Evolutionary conservation across 306 rosid species (phyloP), one percentile per base, ranked within the genome.

Genomic region (Cucurbita ficifolia): DNA sequence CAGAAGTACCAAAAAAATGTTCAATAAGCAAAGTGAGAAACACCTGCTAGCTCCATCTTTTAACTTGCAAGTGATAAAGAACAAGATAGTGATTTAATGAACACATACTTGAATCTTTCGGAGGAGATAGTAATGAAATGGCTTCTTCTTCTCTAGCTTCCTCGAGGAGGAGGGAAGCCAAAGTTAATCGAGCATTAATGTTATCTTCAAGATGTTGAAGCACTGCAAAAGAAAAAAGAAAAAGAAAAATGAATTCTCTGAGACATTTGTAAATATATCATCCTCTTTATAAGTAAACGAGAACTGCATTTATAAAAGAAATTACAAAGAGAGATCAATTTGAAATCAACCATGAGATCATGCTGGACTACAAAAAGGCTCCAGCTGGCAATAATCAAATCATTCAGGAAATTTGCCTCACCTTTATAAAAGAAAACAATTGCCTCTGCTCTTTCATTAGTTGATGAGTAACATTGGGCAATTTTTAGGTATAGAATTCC

Each of bases 101-200:
- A 78, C 55, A 78, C 67, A 61, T 82, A 90, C 95, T 91, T 54
- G 79, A 61, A 78, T 76, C 80, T 40, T 77, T 76, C 14, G 90
- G 92, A 77, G 93, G 96, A 79, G 91, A 84, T 55, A 90, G 80
- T 83, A 93, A 80, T 14, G 84, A 83, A 77, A 88, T 85, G 65
- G 92, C 98, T 77, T 93, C 98, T 75, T 86, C 91, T 73, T 76
- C 86, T 78, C 83, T 87, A 79, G 74, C 86, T 78, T 93, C 94
- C 80, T 90, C 97, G 63, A 93, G 87, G 35, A 93, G 90, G 79
- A 93, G 88, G 77, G 94, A 90, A 79, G 94, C 87, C 84, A 93
- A 83, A 76, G 84, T 80, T 61, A 93, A 82, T 17, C 98, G 87
- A 8, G 88, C 86, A 79, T 86, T 88, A 78, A 90, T 81, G 77